Evolutionary conservation across 768 basidiomycete genomes (phyloP).

Genomic region (Hemileccinum impolitum): DNA sequence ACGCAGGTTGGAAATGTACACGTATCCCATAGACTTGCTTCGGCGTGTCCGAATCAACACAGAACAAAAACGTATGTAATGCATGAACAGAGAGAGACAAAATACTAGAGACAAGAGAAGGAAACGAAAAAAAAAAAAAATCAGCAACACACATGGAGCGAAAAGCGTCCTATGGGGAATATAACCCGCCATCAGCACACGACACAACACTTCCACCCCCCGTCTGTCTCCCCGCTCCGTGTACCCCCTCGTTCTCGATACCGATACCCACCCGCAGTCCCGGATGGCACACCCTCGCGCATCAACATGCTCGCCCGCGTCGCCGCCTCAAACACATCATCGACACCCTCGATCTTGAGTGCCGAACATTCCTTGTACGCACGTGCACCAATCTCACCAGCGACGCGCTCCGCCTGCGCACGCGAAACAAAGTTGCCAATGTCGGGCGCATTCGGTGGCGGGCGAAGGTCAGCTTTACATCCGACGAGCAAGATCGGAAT

Average conservation of each 20-base stretch:
- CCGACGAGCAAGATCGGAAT: slow-evolving; percentile 96
- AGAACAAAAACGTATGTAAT: too few relatives aligned
- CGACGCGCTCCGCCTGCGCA: slow-evolving; percentile 78
- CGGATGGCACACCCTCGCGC: slow-evolving; percentile 71
- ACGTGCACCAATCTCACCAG: slow-evolving; percentile 81
- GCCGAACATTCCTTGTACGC: slow-evolving; percentile 95
- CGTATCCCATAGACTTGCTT: too few relatives aligned
- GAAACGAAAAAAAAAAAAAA: too few relatives aligned
- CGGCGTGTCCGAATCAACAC: too few relatives aligned
- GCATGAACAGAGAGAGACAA: too few relatives aligned
- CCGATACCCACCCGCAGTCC: slow-evolving; percentile 49
- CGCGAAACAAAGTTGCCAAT: slow-evolving; percentile 63
- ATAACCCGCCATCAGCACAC: slow-evolving; percentile 44
- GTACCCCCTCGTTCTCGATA: slow-evolving; percentile 47
- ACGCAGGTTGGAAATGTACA: too few relatives aligned
- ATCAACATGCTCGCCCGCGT: slow-evolving; percentile 96
- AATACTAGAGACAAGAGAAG: too few relatives aligned
- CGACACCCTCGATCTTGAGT: slow-evolving; percentile 86
- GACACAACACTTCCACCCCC: slow-evolving; percentile 60
- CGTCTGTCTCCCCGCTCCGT: slow-evolving; percentile 39
- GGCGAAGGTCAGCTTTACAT: slow-evolving; percentile 92
- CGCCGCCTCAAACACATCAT: slow-evolving; percentile 96
- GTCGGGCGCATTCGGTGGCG: slow-evolving; percentile 45
- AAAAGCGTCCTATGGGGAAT: too few relatives aligned
- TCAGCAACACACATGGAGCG: too few relatives aligned